These are phyloP conservation scores for Verbena officinalis DNA, from an alignment of 257 asterid genomes.

Conservation along the genomic window DNA sequence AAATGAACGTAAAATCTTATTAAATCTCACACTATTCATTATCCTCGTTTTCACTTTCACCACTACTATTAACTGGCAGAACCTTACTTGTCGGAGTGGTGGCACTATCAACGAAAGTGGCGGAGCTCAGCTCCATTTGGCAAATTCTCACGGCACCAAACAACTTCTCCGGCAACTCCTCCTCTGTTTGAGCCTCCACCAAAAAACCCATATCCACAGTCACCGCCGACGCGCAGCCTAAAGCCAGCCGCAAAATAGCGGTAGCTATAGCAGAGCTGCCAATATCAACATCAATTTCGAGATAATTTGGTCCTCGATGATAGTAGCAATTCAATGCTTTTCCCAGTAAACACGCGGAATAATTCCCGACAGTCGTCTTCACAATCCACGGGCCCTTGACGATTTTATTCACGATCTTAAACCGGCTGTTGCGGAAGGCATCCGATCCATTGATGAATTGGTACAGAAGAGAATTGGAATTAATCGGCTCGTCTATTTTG, in stretches of 20 bases:
- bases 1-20: neutral
- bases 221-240: conserved; percentile 82
- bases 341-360: conserved; percentile 89
- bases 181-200: conserved; percentile 74
- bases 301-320: conserved; percentile 64
- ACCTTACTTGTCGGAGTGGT: conserved; percentile 34
- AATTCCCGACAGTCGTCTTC: conserved; percentile 82
- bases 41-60: conserved; percentile 53
- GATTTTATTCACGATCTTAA: conserved; percentile 84
- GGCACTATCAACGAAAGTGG: conserved; percentile 55
- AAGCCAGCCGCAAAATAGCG: conserved; percentile 80
- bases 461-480: conserved; percentile 60
- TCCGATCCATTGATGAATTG: conserved; percentile 75
- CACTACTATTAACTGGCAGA: conserved; percentile 38
- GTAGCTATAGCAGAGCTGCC: conserved; percentile 92
- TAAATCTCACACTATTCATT: conserved; percentile 16
- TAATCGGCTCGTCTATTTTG: conserved; percentile 54
- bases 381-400: conserved; percentile 97
- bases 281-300: conserved; percentile 89
- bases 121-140: conserved; percentile 91
- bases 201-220: conserved; percentile 92
- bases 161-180: conserved; percentile 82
- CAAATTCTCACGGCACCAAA: conserved; percentile 84
- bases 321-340: conserved; percentile 79
- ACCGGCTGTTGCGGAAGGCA: conserved; percentile 68